Base-by-base conservation (phyloP, 2,329 filamentous ascomycete species). In the Aureobasidium melanogenum region DNA sequence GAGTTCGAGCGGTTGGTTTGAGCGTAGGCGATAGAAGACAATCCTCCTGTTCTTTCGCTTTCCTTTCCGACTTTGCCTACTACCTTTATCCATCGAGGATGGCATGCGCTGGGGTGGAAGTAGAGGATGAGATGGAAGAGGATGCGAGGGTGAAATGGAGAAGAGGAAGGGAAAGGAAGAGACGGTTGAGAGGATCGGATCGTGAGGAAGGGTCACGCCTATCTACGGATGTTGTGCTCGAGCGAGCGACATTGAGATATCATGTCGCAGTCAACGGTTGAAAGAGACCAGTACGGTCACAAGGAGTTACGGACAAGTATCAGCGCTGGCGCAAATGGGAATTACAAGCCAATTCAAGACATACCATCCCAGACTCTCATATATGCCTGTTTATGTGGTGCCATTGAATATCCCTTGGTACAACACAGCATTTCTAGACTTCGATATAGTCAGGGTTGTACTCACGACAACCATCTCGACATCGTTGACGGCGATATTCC, bases 1-100 rank as follows among this genome's bases (percentile, higher is more conserved):
- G 73, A 88, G 91, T 44, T 87, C 88, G 52, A 95, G 89, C 72
- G 84, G 87, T 63, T 99, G 86, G 77, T 99, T 99, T 74, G 92
- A 97, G 79, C 84, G 94, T 71, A 92, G 85, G 75, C 84, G 92
- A 79, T 95, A 52, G 47, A 47, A 47, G 17, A 44, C 5, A 15
- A 15, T 5, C 24, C 5, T 46, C n/a, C 14, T 34, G n/a, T 55
- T 17, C 26, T 19, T 19, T 32, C 10, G 30, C 30, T 32, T 2
- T 4, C 44, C 9, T 14, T 28, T 9, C 6, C 26, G 26, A 32
- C 17, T 19, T 15, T 28, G 28, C 6, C 14, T 30, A 30, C 28
- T 8, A 8, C 1, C 1, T 5, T 3, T 17, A 26, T 15, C 28
- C 28, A 30, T 30, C 24, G 6, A 26, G 41, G 19, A 24, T 44